These are phyloP conservation scores for Aspergillus viridinutans DNA, from an alignment of 2,329 filamentous ascomycete species.

Conservation along the genomic window DNA sequence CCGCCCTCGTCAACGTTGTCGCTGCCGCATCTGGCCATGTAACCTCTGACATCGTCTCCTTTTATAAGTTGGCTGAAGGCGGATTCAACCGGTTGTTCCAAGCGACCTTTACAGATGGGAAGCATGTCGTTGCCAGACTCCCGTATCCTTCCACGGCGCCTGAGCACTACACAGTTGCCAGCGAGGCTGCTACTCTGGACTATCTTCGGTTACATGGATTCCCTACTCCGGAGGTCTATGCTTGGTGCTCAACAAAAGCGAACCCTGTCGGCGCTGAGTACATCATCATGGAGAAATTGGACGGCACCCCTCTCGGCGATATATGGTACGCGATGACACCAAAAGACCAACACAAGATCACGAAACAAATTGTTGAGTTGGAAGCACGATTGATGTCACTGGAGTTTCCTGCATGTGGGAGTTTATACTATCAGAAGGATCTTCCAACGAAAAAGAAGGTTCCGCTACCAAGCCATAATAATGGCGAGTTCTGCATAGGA, in stretches of 20 bases:
- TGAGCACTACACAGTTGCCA: constrained; percentile 4
- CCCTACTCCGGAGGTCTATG: constrained; percentile 7
- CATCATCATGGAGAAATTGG: constrained; percentile 8
- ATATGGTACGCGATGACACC: constrained; percentile 5
- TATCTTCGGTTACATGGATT: constrained; percentile 8
- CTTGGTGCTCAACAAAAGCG: constrained; percentile 1
- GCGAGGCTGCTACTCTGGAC: constrained; percentile 9
- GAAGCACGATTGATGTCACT: constrained; percentile 6
- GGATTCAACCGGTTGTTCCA: constrained; percentile 35
- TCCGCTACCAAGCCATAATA: neutral
- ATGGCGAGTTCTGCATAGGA: constrained; percentile 13
- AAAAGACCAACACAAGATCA: constrained; percentile 2
- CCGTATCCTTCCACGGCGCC: constrained; percentile 28
- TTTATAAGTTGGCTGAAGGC: constrained; percentile 34
- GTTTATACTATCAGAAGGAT: constrained; percentile 9
- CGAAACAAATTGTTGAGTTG: constrained; percentile 7
- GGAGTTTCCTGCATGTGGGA: constrained; percentile 8
- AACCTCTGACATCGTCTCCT: constrained; percentile 11
- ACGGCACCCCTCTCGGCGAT: constrained; percentile 4
- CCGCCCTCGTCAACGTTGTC: constrained; percentile 13
- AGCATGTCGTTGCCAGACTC: constrained; percentile 26
- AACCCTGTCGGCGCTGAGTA: constrained; percentile 9
- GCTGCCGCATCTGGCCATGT: constrained; percentile 8
- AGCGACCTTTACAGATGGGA: constrained; percentile 24
- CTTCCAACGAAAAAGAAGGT: neutral